These are phyloP conservation scores for Yarrowia sp. DNA, from an alignment of 805 yeast species.

Conservation along the genomic window DNA sequence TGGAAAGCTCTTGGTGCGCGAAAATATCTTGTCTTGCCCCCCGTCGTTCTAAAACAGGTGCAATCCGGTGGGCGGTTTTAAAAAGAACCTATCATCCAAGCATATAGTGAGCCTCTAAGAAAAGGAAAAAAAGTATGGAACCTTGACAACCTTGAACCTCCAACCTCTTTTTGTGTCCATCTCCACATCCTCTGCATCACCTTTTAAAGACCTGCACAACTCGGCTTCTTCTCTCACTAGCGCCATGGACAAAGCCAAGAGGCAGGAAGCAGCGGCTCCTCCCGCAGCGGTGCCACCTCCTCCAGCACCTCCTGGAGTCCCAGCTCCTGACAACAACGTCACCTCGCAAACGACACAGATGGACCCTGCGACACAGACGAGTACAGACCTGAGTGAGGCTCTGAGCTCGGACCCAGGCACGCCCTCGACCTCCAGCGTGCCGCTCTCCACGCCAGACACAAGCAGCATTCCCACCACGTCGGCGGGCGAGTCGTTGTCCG, in stretches of 20 bases:
- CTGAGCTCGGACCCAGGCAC: neutral
- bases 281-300: neutral
- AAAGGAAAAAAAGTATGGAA: conserved; percentile 9
- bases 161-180: neutral
- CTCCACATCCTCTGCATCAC: neutral
- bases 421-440: neutral
- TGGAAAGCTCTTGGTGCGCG: no score
- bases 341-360: neutral
- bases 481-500: neutral
- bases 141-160: neutral
- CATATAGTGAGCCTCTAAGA: neutral
- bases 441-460: neutral
- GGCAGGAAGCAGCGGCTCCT: conserved; percentile 14
- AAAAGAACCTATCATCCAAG: neutral
- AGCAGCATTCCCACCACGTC: conserved; percentile 1
- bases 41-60: neutral
- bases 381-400: neutral
- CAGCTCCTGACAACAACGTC: neutral
- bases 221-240: neutral
- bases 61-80: no score
- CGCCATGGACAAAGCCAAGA: conserved; percentile 22
- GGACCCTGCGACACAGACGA: neutral
- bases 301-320: neutral
- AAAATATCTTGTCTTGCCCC: no score
- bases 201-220: neutral